Evolutionary conservation across 345 rosid genomes (phyloP).

Genomic region (Camelina hispida): DNA sequence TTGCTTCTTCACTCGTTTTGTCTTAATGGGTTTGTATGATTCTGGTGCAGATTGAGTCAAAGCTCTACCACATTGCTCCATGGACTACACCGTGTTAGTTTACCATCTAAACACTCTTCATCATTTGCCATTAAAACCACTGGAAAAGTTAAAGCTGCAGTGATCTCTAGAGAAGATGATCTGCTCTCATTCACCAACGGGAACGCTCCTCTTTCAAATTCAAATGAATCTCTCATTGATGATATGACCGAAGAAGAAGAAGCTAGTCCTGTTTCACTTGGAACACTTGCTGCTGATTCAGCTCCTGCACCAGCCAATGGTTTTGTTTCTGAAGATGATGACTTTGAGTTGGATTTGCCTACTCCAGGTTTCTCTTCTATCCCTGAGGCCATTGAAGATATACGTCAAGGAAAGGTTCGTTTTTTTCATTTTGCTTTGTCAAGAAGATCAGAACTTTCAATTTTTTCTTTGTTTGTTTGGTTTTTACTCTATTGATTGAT

Average conservation of each 20-base stretch:
- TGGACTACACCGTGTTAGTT: constrained; percentile 47
- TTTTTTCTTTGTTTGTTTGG: background rate
- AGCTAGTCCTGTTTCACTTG: constrained; percentile 52
- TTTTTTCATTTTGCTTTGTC: constrained; percentile 11
- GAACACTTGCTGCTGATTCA: constrained; percentile 56
- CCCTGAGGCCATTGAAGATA: constrained; percentile 85
- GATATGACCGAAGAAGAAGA: constrained; percentile 43
- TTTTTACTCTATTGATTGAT: background rate
- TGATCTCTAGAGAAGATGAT: constrained; percentile 70
- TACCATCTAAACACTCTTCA: constrained; percentile 44
- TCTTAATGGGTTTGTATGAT: constrained; percentile 21
- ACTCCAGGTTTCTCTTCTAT: constrained; percentile 80
- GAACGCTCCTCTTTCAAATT: constrained; percentile 38
- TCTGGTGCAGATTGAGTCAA: constrained; percentile 50
- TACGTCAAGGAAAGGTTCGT: constrained; percentile 88
- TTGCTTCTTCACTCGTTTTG: constrained; percentile 10
- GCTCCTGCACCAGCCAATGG: constrained; percentile 45
- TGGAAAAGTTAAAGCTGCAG: constrained; percentile 53
- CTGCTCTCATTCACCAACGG: constrained; percentile 53
- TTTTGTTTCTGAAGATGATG: constrained; percentile 62
- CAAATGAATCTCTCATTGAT: constrained; percentile 39
- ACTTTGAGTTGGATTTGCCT: constrained; percentile 71
- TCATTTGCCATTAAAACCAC: constrained; percentile 44
- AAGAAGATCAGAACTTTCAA: background rate
- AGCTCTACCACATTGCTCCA: constrained; percentile 51